Evolutionary conservation across 306 rosid genomes (phyloP), one percentile per base, ranked within the genome.

Genomic region (Phaseolus lunatus): DNA sequence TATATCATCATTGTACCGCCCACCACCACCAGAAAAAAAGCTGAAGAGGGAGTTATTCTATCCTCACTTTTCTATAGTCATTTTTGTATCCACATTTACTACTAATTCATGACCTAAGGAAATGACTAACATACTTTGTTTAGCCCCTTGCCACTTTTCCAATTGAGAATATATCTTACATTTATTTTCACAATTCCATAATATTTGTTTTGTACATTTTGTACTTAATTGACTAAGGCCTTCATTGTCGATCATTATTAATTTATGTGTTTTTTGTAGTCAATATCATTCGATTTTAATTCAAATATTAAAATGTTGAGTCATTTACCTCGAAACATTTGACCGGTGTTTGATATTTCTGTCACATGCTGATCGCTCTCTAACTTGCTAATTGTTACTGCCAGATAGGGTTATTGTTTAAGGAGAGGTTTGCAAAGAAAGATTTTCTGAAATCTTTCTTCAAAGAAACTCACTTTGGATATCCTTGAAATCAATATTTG

Each of bases 61-160:
- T 33, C 0, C 0, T 37, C 41, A 37, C 10, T 69, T 69, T 69
- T 16, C 22, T 26, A 19, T 16, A 26, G 26, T 45, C 43, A 68
- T 24, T 68, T 23, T 26, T 24, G 9, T 71, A 23, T 72, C 58
- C 26, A n/a, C 50, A 50, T 73, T 7, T 50, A 65, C 57, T 24
- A 27, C n/a, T 33, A 7, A 11, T 43, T 35, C 4, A 70, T 75
- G 39, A 68, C 47, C 57, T 33, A 57, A 67, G 24, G 44, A 59
- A 16, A 35, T 9, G 16, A 52, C 35, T 24, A 20, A 20, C 13
- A 20, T 16, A 33, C 76, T 58, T 52, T 19, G 3, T 50, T 47
- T 67, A 67, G 58, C 37, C 7, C 29, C 10, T 59, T n/a, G 13
- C 65, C 27, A 29, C 31, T 3, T 26, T 75, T 41, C 39, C 27